Percentiles rank a stretch among this genome's conserved stretches.
phyloP scores from a whole-genome alignment of 805 yeast species.

The Saccharomycopsis capsularis region DNA sequence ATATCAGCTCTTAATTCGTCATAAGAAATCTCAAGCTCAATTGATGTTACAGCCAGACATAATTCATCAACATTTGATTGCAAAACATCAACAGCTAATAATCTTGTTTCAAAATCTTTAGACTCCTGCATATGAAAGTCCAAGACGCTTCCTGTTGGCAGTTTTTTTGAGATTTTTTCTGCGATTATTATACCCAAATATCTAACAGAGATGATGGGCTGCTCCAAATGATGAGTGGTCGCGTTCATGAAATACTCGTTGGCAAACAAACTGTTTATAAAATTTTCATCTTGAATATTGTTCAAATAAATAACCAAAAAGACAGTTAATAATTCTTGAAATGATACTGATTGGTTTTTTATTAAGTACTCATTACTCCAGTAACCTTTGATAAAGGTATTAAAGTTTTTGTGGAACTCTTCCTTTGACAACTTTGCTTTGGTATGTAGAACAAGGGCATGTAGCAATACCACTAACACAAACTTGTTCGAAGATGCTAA shows the following conservation, averaged over 20 bases:
- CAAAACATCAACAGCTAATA: not conserved
- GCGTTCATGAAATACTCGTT: constrained; percentile 1
- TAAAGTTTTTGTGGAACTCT: constrained; percentile 5
- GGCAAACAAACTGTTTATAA: constrained; percentile 3
- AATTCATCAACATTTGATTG: not conserved
- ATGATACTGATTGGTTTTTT: constrained; percentile 5
- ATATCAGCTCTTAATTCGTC: too few relatives aligned
- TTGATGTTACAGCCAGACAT: too few relatives aligned
- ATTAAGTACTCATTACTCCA: constrained; percentile 14
- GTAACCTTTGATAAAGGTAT: constrained; percentile 1
- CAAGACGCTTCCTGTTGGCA: not conserved
- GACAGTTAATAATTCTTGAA: constrained; percentile 12
- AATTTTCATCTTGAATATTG: not conserved
- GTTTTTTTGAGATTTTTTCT: constrained; percentile 11
- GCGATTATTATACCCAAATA: constrained; percentile 18
- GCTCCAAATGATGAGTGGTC: constrained; percentile 17
- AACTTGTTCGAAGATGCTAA: not conserved
- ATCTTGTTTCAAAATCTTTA: constrained; percentile 4
- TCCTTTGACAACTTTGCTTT: not conserved
- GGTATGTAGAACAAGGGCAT: constrained; percentile 1
- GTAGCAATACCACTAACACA: not conserved
- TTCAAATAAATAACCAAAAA: constrained; percentile 4
- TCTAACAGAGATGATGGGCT: constrained; percentile 7
- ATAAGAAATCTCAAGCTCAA: too few relatives aligned
- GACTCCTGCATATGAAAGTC: constrained; percentile 16